Evolutionary conservation across 108 stramenopile genomes (phyloP), one percentile per base, ranked within the genome.

Genomic region (Nitzschia inconspicua): DNA sequence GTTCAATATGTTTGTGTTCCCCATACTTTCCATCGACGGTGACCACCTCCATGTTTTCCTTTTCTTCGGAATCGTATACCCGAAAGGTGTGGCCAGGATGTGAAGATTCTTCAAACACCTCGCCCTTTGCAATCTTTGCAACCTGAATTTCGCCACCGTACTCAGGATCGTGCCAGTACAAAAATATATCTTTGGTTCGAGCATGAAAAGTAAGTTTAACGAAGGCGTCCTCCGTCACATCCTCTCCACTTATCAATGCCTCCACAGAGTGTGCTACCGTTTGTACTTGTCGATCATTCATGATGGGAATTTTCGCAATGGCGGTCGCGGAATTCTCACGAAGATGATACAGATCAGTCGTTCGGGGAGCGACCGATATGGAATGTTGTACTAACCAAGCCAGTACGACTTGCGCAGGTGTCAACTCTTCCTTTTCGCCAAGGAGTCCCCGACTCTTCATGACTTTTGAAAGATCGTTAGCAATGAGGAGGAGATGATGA

Each of bases 341-440:
- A 39, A 79, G 30, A 25, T 79, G 83, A 31, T 32, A 16, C 4
- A 58, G 32, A 42, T 63, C 47, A 3, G 77, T 66, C 37, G 78
- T 76, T 62, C 75, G 61, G 20, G 83, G 83, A 44, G 79, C 70
- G 44, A 84, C 72, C 10, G 83, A 73, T 28, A 78, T 57, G 8
- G 52, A 57, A 35, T 79, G 63, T 49, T 84, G 83, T 24, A 76
- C 57, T 0, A 84, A 53, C 83, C 83, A 84, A 13, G 66, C 65
- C n/a, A 79, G 60, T 22, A 84, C 62, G 31, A 68, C 59, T 57
- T 75, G 73, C 0, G 72, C 61, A 8, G 70, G 55, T 18, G 73
- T 70, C 20, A 70, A 18, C 16, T 61, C 42, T 27, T 49, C 11
- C 11, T 36, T 37, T 6, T 37, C 4, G 3, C 34, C 3, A 22